phyloP scores from a whole-genome alignment of 2,329 filamentous ascomycete genomes.

The Neonectria ditissima region DNA sequence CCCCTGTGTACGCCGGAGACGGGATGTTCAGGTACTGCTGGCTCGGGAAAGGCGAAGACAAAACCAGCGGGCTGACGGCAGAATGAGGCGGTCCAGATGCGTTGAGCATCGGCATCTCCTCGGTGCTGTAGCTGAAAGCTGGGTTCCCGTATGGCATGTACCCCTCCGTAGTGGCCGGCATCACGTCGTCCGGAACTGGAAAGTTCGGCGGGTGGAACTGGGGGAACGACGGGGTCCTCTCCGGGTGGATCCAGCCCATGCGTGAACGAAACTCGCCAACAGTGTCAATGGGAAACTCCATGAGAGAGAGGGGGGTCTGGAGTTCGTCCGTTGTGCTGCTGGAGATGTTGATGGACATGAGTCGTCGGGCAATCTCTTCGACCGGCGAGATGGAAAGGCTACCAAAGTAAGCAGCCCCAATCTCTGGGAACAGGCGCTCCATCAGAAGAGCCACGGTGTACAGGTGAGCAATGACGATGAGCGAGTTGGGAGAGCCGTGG shows the following conservation, averaged over 20 bases:
- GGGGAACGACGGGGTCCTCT: constrained; percentile 70
- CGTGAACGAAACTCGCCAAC: constrained; percentile 76
- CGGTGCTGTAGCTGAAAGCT: constrained; percentile 73
- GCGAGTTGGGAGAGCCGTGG: constrained; percentile 78
- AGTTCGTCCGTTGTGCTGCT: constrained; percentile 67
- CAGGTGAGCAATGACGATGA: constrained; percentile 89
- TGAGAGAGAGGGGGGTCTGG: constrained; percentile 73
- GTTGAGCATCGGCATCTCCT: constrained; percentile 69
- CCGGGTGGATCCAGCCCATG: constrained; percentile 74
- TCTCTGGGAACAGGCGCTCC: constrained; percentile 91
- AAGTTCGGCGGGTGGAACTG: constrained; percentile 70
- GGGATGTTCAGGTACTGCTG: constrained; percentile 72
- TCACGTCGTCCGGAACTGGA: constrained; percentile 59
- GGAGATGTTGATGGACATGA: constrained; percentile 75
- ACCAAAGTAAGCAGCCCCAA: constrained; percentile 89
- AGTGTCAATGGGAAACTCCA: constrained; percentile 79
- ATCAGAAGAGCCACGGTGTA: constrained; percentile 89
- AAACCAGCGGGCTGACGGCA: constrained; percentile 65
- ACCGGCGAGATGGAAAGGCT: constrained; percentile 83
- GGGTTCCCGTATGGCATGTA: constrained; percentile 68
- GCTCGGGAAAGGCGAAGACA: constrained; percentile 66
- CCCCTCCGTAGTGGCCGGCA: constrained; percentile 55
- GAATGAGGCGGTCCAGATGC: constrained; percentile 56
- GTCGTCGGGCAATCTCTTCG: constrained; percentile 84
- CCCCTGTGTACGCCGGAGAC: constrained; percentile 68